These are phyloP conservation scores for Angomonas ambiguus DNA, from an alignment of 208 protist genomes.

Conservation along the genomic window DNA sequence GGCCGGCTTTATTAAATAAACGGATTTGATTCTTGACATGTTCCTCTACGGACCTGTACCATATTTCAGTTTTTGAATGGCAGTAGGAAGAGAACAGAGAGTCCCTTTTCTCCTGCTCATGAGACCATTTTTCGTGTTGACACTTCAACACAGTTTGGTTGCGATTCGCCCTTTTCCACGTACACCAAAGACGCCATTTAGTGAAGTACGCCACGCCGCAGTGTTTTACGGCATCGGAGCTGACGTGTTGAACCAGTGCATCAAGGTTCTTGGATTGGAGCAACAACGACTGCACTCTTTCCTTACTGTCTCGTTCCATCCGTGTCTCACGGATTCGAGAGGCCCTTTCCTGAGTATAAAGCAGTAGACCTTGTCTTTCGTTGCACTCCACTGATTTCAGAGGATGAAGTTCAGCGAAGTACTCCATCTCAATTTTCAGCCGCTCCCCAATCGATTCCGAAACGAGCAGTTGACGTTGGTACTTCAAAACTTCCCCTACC, in stretches of 20 bases:
- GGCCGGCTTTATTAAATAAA: neutral
- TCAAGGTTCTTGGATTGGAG: neutral
- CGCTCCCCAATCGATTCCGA: neutral
- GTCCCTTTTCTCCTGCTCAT: neutral
- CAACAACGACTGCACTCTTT: neutral
- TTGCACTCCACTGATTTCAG: neutral
- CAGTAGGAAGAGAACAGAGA: neutral
- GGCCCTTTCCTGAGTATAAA: neutral
- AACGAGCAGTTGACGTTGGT: neutral
- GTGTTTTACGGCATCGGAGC: neutral
- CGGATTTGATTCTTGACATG: neutral
- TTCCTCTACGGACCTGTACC: neutral
- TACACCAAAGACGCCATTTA: neutral
- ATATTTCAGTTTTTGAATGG: neutral
- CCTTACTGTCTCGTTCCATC: neutral
- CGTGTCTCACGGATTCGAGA: neutral
- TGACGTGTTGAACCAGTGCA: neutral
- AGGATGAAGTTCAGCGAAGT: neutral
- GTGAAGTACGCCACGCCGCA: neutral
- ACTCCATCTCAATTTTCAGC: neutral
- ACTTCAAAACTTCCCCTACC: too few species aligned
- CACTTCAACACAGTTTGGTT: neutral
- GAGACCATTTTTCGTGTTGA: neutral
- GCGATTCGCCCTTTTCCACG: neutral
- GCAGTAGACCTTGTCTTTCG: neutral